Base-by-base conservation (phyloP, 768 basidiomycete species). In the Clavulina sp. region DNA sequence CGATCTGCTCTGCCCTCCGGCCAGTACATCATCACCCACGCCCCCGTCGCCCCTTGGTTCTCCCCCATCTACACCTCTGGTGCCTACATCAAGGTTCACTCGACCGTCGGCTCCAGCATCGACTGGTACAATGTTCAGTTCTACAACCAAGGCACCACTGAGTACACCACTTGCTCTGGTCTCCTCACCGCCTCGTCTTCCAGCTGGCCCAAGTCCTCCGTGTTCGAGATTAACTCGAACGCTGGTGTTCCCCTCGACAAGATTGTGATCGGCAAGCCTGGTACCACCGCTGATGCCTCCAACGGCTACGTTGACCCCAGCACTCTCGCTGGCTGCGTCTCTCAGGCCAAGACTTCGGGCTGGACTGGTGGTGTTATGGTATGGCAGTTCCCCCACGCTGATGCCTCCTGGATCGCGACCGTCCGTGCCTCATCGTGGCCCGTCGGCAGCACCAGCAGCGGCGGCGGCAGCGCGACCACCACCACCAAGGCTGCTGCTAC, bases 281-380 rank as follows among this genome's bases (percentile, higher is more conserved):
- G 43, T 28, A 26, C 24, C 13, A 9, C 49, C 3, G 59, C 47
- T 5, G 60, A 57, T 9, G 64, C 64, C 1, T 43, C 47, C 19
- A 66, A 67, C 41, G 67, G 66, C 1, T 66, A 67, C 53, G 62
- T 65, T 64, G 56, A 52, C n/a, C 51, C 63, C 1, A 43, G 48
- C 5, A 54, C 52, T 13, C 53, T 69, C 4, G 52, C 54, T 2
- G 43, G 33, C 4, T 69, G 68, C 52, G 60, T 67, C 24, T 41
- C 49, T 2, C 56, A 62, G 55, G 66, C 65, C 1, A 57, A 62
- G 41, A 50, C 24, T 41, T 59, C 62, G 51, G 67, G 65, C 1
- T 69, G 64, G 63, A 66, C 60, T 49, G 66, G 57, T 1, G 64
- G 63, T 34, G 61, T 62, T 36, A 66, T 65, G 66, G 63, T 61